Percentiles rank a stretch among this genome's conserved stretches.
phyloP scores from a whole-genome alignment of 2,329 filamentous ascomycete genomes.

The Didymella pomorum region DNA sequence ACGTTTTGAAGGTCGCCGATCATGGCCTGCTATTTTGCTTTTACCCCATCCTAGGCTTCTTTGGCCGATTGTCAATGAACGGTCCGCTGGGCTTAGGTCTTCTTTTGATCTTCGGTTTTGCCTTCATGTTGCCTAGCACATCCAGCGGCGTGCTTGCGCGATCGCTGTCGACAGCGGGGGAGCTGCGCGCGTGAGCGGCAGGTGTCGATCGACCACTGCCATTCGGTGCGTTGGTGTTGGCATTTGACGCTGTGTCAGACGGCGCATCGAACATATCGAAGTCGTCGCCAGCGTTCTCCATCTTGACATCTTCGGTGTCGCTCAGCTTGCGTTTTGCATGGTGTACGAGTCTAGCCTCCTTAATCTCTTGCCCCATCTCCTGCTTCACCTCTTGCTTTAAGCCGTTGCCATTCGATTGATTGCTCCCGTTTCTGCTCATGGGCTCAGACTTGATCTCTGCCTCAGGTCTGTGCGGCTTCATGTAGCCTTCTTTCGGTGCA shows the following conservation, averaged over 20 bases:
- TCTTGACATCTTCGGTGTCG: slow-evolving; percentile 73
- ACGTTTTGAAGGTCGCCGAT: not conserved
- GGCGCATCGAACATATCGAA: slow-evolving; percentile 42
- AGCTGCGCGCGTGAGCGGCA: slow-evolving; percentile 29
- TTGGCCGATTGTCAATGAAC: slow-evolving; percentile 35
- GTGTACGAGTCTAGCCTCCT: slow-evolving; percentile 72
- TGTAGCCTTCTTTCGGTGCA: slow-evolving; percentile 39
- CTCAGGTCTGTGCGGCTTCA: slow-evolving; percentile 30
- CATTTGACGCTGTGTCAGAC: slow-evolving; percentile 33
- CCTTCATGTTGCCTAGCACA: slow-evolving; percentile 14
- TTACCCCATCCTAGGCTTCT: slow-evolving; percentile 40
- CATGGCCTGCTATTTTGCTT: not conserved
- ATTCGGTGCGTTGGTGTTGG: slow-evolving; percentile 26
- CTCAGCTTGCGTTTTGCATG: slow-evolving; percentile 78
- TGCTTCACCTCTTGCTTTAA: slow-evolving; percentile 31
- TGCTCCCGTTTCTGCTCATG: slow-evolving; percentile 35
- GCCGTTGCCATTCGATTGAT: slow-evolving; percentile 26
- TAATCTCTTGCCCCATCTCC: slow-evolving; percentile 32
- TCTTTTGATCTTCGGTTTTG: slow-evolving; percentile 44
- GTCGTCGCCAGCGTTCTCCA: slow-evolving; percentile 35
- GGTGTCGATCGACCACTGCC: slow-evolving; percentile 43
- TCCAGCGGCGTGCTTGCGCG: slow-evolving; percentile 11
- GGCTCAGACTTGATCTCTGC: slow-evolving; percentile 34
- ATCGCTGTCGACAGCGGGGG: slow-evolving; percentile 23
- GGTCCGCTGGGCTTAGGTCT: slow-evolving; percentile 31